These are phyloP conservation scores for Haplographium delicatum DNA, from an alignment of 495 filamentous ascomycete genomes.

Conservation along the genomic window DNA sequence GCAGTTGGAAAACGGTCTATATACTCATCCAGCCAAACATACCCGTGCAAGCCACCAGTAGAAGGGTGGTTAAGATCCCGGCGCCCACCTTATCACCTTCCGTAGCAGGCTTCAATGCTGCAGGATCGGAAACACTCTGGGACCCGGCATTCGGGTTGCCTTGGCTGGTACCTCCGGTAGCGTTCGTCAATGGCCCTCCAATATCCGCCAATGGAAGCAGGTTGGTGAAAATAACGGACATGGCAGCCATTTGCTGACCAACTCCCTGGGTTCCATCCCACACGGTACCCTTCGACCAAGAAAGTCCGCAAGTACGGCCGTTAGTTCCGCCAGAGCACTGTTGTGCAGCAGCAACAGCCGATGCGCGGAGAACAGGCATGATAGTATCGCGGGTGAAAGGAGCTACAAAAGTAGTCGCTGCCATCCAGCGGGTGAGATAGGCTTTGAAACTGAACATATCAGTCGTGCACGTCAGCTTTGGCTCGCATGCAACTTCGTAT, in stretches of 20 bases:
- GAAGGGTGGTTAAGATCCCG: conserved; percentile 49
- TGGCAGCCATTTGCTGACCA: conserved; percentile 59
- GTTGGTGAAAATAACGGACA: conserved; percentile 44
- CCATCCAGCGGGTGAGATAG: conserved; percentile 78
- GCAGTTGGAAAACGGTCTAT: no score
- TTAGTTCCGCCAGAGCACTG: conserved; percentile 58
- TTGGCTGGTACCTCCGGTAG: conserved; percentile 66
- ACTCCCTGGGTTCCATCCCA: conserved; percentile 54
- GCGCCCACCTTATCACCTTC: conserved; percentile 57
- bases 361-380: conserved; percentile 59
- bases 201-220: conserved; percentile 6
- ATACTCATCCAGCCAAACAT: conserved; percentile 28
- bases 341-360: conserved; percentile 61
- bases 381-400: conserved; percentile 59
- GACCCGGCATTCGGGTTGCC: conserved; percentile 66
- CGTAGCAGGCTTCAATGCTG: conserved; percentile 26
- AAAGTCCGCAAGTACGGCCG: conserved; percentile 60
- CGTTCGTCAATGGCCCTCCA: conserved; percentile 51
- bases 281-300: conserved; percentile 51
- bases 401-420: conserved; percentile 61
- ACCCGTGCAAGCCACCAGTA: conserved; percentile 19
- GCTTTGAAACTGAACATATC: conserved; percentile 85
- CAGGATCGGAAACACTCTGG: conserved; percentile 17
- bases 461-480: conserved; percentile 55
- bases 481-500: conserved; percentile 73